These are phyloP conservation scores for Aspergillus pseudonomiae DNA, from an alignment of 2,329 filamentous ascomycete genomes.

Conservation along the genomic window DNA sequence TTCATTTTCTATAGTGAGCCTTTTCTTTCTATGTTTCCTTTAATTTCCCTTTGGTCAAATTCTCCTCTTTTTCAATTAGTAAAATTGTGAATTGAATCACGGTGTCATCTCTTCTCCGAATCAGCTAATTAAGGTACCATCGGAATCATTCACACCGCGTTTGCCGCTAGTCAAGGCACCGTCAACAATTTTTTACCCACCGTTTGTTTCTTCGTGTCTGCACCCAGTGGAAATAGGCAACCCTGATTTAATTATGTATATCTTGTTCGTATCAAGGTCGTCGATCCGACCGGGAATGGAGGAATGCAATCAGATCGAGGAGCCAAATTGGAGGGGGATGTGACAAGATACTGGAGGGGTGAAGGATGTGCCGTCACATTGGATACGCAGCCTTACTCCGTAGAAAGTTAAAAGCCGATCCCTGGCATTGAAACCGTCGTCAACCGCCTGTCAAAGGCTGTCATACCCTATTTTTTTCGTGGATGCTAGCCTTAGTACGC, in stretches of 20 bases:
- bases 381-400: neutral
- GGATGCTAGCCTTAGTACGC: neutral
- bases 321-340: neutral
- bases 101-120: neutral
- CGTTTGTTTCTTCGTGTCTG: conserved; percentile 1
- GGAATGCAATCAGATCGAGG: neutral
- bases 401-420: conserved; percentile 5
- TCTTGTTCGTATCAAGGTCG: neutral
- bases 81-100: neutral
- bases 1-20: neutral
- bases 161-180: conserved; percentile 7
- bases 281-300: neutral
- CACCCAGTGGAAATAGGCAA: conserved; percentile 1
- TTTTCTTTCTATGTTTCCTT: neutral
- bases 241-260: neutral
- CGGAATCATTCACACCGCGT: conserved; percentile 1
- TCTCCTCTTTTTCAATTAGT: neutral
- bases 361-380: conserved; percentile 1
- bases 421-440: neutral
- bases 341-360: neutral
- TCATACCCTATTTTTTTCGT: neutral
- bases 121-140: conserved; percentile 4
- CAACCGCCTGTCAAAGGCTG: conserved; percentile 1
- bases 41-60: neutral
- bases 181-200: neutral